These are phyloP conservation scores for Fusarium sp. DNA, from an alignment of 2,329 filamentous ascomycete genomes.

Conservation along the genomic window DNA sequence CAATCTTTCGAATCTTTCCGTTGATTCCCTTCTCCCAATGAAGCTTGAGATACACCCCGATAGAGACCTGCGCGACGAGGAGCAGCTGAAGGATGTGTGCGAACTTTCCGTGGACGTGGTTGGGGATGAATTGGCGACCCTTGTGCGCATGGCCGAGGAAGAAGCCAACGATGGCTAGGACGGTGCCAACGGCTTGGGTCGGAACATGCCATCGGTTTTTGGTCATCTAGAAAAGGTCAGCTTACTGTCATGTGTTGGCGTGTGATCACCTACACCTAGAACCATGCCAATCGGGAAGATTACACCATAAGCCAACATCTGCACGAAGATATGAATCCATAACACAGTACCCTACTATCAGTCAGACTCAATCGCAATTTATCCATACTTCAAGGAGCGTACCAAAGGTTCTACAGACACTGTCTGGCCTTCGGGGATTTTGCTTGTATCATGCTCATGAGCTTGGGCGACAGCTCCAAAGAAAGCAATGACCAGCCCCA, in stretches of 20 bases:
- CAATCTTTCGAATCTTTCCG: conserved; percentile 77
- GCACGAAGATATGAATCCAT: conserved; percentile 94
- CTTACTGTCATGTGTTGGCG: neutral
- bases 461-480: conserved; percentile 44
- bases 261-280: conserved; percentile 74
- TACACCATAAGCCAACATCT: conserved; percentile 88
- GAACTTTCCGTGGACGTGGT: conserved; percentile 85
- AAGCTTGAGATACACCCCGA: conserved; percentile 89
- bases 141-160: conserved; percentile 92
- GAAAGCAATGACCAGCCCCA: conserved; percentile 39
- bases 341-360: conserved; percentile 76
- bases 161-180: conserved; percentile 85
- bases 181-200: conserved; percentile 79
- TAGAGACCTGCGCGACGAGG: conserved; percentile 78
- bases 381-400: conserved; percentile 47
- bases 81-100: conserved; percentile 84
- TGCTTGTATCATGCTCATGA: conserved; percentile 62
- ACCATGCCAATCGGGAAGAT: conserved; percentile 97
- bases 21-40: conserved; percentile 89
- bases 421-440: conserved; percentile 76
- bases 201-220: conserved; percentile 96
- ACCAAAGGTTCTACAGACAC: conserved; percentile 81
- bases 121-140: conserved; percentile 82
- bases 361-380: conserved; percentile 47
- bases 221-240: conserved; percentile 71